phyloP scores from a whole-genome alignment of 176 grass and related monocot species.

The Oropetium thomaeum region DNA sequence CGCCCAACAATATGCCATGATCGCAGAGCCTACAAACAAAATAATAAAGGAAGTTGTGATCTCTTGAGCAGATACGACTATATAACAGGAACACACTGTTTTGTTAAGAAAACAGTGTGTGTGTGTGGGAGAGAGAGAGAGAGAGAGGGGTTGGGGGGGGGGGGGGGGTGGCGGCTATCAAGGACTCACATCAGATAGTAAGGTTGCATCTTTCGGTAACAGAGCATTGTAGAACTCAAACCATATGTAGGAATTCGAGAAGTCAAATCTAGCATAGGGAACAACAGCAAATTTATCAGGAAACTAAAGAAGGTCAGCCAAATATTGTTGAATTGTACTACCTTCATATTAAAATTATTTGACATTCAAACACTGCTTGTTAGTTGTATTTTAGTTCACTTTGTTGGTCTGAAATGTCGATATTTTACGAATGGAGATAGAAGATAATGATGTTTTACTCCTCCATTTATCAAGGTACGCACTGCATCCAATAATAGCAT shows the following conservation, averaged over 20 bases:
- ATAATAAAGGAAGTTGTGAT: conserved; percentile 16
- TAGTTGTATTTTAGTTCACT: too few species aligned
- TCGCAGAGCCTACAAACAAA: conserved; percentile 62
- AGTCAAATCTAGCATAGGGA: conserved; percentile 61
- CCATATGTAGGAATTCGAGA: conserved; percentile 94
- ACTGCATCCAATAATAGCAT: background rate
- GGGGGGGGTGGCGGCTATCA: background rate
- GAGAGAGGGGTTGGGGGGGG: background rate
- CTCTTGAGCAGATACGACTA: conserved; percentile 5
- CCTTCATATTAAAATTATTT: too few species aligned
- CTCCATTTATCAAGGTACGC: background rate
- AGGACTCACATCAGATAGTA: conserved; percentile 79
- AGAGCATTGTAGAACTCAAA: conserved; percentile 87
- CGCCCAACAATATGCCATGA: conserved; percentile 88
- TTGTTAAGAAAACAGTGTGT: too few species aligned
- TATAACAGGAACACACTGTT: background rate
- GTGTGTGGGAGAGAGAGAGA: too few species aligned
- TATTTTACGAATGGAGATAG: too few species aligned
- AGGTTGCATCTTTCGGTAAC: conserved; percentile 76
- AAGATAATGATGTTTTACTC: too few species aligned
- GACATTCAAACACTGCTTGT: too few species aligned
- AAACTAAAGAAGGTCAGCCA: background rate
- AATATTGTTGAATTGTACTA: background rate
- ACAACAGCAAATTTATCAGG: background rate
- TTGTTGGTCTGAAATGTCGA: too few species aligned